Percentiles rank a stretch among this genome's conserved stretches.
Evolutionary conservation across 768 basidiomycete genomes (phyloP).

Genomic region (Paxillus rubicundulus): DNA sequence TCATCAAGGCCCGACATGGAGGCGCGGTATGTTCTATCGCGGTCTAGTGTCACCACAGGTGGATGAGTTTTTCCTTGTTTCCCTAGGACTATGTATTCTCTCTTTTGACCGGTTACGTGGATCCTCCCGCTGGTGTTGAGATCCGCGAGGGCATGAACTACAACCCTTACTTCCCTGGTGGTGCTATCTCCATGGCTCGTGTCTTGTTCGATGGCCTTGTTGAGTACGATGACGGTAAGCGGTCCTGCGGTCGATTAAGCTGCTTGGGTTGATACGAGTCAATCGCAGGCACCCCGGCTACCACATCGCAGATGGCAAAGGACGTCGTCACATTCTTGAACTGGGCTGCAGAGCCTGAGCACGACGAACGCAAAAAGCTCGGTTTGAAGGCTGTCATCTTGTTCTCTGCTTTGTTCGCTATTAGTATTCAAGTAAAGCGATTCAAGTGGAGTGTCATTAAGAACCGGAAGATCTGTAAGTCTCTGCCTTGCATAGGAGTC

Average conservation of each 20-base stretch:
- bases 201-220: slow-evolving; percentile 94
- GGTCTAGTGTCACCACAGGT: background rate
- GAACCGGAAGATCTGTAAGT: slow-evolving; percentile 88
- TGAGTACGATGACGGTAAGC: slow-evolving; percentile 90
- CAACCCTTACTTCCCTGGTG: slow-evolving; percentile 98
- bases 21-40: slow-evolving; percentile 66
- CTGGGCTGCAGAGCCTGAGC: slow-evolving; percentile 98
- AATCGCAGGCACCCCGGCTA: slow-evolving; percentile 84
- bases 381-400: slow-evolving; percentile 95
- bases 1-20: slow-evolving; percentile 97
- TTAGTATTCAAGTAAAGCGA: slow-evolving; percentile 88
- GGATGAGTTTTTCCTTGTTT: slow-evolving; percentile 1
- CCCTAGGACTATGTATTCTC: slow-evolving; percentile 93
- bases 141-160: slow-evolving; percentile 98
- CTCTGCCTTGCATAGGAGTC: background rate
- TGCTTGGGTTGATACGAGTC: slow-evolving; percentile 7
- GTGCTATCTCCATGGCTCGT: slow-evolving; percentile 98
- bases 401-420: slow-evolving; percentile 76
- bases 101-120: slow-evolving; percentile 94
- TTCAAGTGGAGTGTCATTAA: slow-evolving; percentile 95
- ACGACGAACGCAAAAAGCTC: slow-evolving; percentile 95
- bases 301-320: slow-evolving; percentile 98
- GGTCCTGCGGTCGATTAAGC: background rate
- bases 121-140: slow-evolving; percentile 93
- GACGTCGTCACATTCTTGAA: slow-evolving; percentile 93